Evolutionary conservation across 1,284 basidiomycete species (phyloP).

Genomic region (Heterobasidion irregulare): DNA sequence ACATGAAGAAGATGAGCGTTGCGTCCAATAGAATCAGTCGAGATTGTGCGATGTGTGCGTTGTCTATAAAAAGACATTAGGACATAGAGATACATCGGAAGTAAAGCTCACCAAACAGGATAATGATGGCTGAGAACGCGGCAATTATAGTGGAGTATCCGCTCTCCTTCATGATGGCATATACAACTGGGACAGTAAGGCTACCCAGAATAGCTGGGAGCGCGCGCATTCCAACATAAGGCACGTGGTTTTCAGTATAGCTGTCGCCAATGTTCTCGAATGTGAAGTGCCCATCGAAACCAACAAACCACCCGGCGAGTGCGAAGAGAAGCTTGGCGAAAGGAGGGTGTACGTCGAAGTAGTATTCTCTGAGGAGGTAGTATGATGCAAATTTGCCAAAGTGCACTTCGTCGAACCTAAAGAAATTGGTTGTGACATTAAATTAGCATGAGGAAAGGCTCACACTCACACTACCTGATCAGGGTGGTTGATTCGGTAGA

Average conservation of each 20-base stretch:
- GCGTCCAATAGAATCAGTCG: constrained; percentile 96
- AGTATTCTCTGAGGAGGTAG: constrained; percentile 89
- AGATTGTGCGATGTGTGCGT: constrained; percentile 92
- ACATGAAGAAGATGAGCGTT: constrained; percentile 92
- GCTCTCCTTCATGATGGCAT: constrained; percentile 95
- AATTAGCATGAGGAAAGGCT: background rate
- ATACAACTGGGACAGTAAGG: constrained; percentile 86
- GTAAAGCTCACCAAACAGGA: constrained; percentile 73
- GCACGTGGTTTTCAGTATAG: constrained; percentile 82
- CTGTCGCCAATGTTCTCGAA: constrained; percentile 96
- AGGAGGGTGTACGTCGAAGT: constrained; percentile 99
- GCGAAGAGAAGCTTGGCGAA: constrained; percentile 92
- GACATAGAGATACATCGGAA: background rate
- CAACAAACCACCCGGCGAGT: constrained; percentile 91
- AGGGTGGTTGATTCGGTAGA: constrained; percentile 91
- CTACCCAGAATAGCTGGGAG: constrained; percentile 88
- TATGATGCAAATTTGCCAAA: constrained; percentile 94
- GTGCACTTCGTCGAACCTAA: constrained; percentile 93
- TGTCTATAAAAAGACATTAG: constrained; percentile 49
- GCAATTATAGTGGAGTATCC: constrained; percentile 89
- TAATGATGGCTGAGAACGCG: constrained; percentile 78
- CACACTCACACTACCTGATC: constrained; percentile 87
- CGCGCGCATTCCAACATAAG: constrained; percentile 90
- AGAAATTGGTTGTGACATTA: constrained; percentile 1
- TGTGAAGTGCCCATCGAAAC: constrained; percentile 89